Conservation (phyloP, 2,329 filamentous ascomycete genomes). For the Fusarium protoensiforme region DNA sequence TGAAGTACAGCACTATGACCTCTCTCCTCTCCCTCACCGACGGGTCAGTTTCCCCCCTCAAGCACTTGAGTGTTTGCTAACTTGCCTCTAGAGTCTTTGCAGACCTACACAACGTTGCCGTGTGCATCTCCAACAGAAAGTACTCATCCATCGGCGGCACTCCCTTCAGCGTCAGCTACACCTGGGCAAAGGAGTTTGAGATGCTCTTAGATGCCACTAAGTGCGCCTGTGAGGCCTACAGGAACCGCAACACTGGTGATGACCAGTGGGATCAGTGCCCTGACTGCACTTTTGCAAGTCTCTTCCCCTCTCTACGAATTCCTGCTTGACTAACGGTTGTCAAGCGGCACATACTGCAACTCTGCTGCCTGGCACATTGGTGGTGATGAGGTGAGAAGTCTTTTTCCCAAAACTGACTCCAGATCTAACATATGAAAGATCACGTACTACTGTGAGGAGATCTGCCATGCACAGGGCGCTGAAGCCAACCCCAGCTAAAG, state of each 20-base stretch:
- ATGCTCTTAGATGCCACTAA: slow-evolving; percentile 16
- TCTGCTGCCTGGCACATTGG: slow-evolving; percentile 32
- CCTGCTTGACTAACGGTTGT: background rate
- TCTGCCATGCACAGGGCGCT: slow-evolving; percentile 11
- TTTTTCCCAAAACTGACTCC: background rate
- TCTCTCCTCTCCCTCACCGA: background rate
- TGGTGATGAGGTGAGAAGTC: slow-evolving; percentile 29
- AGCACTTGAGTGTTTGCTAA: too few relatives aligned
- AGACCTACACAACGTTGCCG: slow-evolving; percentile 19
- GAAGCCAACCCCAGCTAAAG: slow-evolving; percentile 7
- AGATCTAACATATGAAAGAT: slow-evolving; percentile 3
- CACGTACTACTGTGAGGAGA: slow-evolving; percentile 12
- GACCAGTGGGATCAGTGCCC: slow-evolving; percentile 28
- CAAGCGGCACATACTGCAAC: slow-evolving; percentile 16
- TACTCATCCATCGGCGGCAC: slow-evolving; percentile 1
- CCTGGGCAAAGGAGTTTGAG: slow-evolving; percentile 20
- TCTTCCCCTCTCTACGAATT: fast-evolving
- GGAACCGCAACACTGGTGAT: slow-evolving; percentile 14
- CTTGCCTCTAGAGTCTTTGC: background rate
- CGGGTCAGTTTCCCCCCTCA: background rate
- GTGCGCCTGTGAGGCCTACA: slow-evolving; percentile 24
- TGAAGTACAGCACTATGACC: background rate
- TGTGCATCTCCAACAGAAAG: slow-evolving; percentile 8
- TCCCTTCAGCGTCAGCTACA: slow-evolving; percentile 21
- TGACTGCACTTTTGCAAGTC: slow-evolving; percentile 26